These are phyloP conservation scores for Canariomyces notabilis DNA, from an alignment of 2,329 filamentous ascomycete species.

Conservation along the genomic window DNA sequence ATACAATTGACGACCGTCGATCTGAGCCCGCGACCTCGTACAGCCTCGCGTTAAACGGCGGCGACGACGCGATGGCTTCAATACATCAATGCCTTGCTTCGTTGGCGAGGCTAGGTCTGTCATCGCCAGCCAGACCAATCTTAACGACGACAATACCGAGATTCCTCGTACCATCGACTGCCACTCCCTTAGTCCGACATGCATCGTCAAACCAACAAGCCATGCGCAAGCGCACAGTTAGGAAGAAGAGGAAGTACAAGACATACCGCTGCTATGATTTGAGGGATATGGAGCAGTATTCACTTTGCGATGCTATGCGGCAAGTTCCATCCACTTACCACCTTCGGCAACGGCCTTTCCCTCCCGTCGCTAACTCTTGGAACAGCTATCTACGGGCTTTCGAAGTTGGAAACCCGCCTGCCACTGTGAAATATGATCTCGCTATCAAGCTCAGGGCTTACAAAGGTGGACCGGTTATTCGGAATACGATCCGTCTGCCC, in stretches of 20 bases:
- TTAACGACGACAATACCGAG: constrained; percentile 40
- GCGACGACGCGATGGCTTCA: constrained; percentile 41
- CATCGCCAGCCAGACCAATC: constrained; percentile 39
- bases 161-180: constrained; percentile 44
- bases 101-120: constrained; percentile 46
- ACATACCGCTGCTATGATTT: constrained; percentile 62
- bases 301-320: constrained; percentile 91
- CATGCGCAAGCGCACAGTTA: constrained; percentile 47
- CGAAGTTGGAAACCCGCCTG: constrained; percentile 78
- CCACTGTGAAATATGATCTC: constrained; percentile 79
- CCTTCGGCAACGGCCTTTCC: no score
- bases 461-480: constrained; percentile 81
- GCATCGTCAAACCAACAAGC: constrained; percentile 36
- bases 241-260: constrained; percentile 60
- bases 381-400: constrained; percentile 80
- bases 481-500: constrained; percentile 82
- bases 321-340: constrained; percentile 31
- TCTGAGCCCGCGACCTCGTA: constrained; percentile 26
- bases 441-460: constrained; percentile 75
- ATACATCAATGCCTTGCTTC: constrained; percentile 51
- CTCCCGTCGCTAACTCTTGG: neutral
- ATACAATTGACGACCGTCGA: neutral
- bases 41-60: constrained; percentile 15
- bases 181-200: constrained; percentile 38
- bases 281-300: constrained; percentile 64